phyloP scores from a whole-genome alignment of 1,139 yeast genomes.

The Pichia sp. region DNA sequence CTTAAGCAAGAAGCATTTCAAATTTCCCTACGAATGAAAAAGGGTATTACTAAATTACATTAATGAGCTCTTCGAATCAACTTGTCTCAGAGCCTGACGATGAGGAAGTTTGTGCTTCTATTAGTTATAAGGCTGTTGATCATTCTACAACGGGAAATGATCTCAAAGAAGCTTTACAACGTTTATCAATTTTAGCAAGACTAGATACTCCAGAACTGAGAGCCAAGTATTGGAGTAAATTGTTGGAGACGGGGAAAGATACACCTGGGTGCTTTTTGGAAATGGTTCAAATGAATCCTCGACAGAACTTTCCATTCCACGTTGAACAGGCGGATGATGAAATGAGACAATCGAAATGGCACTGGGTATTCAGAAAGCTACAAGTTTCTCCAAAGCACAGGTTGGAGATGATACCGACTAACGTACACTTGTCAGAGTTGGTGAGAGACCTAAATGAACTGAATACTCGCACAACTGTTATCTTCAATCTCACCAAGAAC shows the following conservation, averaged over 20 bases:
- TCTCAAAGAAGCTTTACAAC: constrained; percentile 1
- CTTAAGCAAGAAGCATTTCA: too few relatives aligned
- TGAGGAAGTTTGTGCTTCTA: too few relatives aligned
- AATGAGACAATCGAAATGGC: constrained; percentile 2
- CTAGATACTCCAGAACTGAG: constrained; percentile 1
- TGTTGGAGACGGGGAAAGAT: constrained; percentile 5
- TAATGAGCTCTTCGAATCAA: too few relatives aligned
- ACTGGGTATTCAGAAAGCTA: constrained; percentile 12
- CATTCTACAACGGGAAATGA: too few relatives aligned
- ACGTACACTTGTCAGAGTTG: constrained; percentile 8
- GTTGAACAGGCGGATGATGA: neutral
- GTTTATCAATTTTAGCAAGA: constrained; percentile 3
- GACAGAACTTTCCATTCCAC: constrained; percentile 6
- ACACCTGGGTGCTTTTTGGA: constrained; percentile 8
- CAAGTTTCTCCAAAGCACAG: constrained; percentile 5
- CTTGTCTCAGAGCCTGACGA: too few relatives aligned
- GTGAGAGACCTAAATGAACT: constrained; percentile 10
- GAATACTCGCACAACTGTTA: neutral
- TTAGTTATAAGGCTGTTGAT: too few relatives aligned
- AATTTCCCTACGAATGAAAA: too few relatives aligned
- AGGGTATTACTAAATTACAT: too few relatives aligned
- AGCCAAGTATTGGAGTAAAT: constrained; percentile 7
- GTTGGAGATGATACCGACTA: constrained; percentile 12
- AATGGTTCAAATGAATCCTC: constrained; percentile 2
- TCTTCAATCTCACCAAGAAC: constrained; percentile 8